Conservation (phyloP, 2,329 filamentous ascomycete species). For the Mariannaea sp. region DNA sequence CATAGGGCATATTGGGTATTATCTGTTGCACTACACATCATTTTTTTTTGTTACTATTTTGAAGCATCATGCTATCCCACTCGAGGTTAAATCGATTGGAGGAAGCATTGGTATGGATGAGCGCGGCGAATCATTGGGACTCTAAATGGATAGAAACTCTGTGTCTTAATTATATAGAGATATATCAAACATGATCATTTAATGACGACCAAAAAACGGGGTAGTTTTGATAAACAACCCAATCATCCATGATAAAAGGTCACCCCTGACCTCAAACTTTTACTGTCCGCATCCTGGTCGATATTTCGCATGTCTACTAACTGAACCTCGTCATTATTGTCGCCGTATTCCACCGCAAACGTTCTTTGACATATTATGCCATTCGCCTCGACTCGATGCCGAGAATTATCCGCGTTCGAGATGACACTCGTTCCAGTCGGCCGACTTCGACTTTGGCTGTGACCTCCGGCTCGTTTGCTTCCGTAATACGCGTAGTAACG, state of each 20-base stretch:
- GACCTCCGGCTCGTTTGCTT: constrained; percentile 16
- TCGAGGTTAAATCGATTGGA: too few species aligned
- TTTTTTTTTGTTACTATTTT: too few species aligned
- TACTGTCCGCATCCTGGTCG: constrained; percentile 19
- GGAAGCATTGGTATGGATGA: too few species aligned
- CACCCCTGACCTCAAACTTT: constrained; percentile 22
- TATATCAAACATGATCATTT: too few species aligned
- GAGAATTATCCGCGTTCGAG: constrained; percentile 33
- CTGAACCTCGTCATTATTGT: constrained; percentile 39
- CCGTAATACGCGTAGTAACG: constrained; percentile 37
- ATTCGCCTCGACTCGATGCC: constrained; percentile 24
- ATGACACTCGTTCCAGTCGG: constrained; percentile 30
- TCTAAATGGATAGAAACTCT: too few species aligned
- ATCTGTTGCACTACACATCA: too few species aligned
- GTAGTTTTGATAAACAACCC: background rate
- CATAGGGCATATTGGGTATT: too few species aligned
- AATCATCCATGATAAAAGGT: constrained; percentile 25
- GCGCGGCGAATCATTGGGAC: too few species aligned
- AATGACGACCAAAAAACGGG: background rate
- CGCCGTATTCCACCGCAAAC: constrained; percentile 44
- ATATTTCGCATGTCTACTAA: constrained; percentile 40
- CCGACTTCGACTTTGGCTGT: constrained; percentile 17
- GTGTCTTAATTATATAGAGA: too few species aligned
- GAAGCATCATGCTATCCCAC: too few species aligned
- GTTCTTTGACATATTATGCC: constrained; percentile 43